phyloP scores from a whole-genome alignment of 2,329 filamentous ascomycete species.

The Neofusicoccum sp. region DNA sequence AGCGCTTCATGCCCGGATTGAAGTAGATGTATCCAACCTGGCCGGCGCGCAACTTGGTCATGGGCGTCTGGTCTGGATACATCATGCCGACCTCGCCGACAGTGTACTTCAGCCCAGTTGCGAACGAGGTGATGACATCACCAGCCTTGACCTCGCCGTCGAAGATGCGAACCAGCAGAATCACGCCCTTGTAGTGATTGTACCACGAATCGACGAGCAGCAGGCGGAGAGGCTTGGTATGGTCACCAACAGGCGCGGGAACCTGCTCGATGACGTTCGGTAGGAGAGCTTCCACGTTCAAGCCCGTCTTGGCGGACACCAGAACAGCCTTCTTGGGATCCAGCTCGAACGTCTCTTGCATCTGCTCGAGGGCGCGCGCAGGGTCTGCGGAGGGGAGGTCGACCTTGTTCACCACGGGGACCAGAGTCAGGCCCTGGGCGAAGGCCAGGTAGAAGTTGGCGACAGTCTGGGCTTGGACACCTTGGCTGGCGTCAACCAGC shows the following conservation, averaged over 20 bases:
- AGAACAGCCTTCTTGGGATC: slow-evolving; percentile 70
- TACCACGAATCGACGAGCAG: slow-evolving; percentile 98
- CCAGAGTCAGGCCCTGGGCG: slow-evolving; percentile 78
- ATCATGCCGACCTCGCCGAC: slow-evolving; percentile 97
- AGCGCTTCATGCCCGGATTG: slow-evolving; percentile 97
- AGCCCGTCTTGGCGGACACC: slow-evolving; percentile 91
- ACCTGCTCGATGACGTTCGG: slow-evolving; percentile 84
- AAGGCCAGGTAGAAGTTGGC: slow-evolving; percentile 99
- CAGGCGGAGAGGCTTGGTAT: slow-evolving; percentile 71
- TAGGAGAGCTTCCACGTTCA: slow-evolving; percentile 80
- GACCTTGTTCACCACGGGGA: slow-evolving; percentile 96
- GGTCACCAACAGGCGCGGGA: slow-evolving; percentile 74
- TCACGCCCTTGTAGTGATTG: slow-evolving; percentile 90
- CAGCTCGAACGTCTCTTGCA: slow-evolving; percentile 82
- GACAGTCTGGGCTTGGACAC: slow-evolving; percentile 95
- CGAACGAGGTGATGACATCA: slow-evolving; percentile 83
- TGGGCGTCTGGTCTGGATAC: slow-evolving; percentile 82
- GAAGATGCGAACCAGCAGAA: slow-evolving; percentile 86
- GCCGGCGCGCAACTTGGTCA: slow-evolving; percentile 76
- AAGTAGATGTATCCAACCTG: slow-evolving; percentile 97
- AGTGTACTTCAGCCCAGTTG: slow-evolving; percentile 83
- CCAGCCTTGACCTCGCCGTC: slow-evolving; percentile 81
- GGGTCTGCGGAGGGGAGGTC: slow-evolving; percentile 88
- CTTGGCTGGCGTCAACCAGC: slow-evolving; percentile 93
- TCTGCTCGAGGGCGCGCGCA: slow-evolving; percentile 80